Percentiles rank a stretch among this genome's conserved stretches.
phyloP scores from a whole-genome alignment of 441 rosid species.

The Gossypium schwendimanii region DNA sequence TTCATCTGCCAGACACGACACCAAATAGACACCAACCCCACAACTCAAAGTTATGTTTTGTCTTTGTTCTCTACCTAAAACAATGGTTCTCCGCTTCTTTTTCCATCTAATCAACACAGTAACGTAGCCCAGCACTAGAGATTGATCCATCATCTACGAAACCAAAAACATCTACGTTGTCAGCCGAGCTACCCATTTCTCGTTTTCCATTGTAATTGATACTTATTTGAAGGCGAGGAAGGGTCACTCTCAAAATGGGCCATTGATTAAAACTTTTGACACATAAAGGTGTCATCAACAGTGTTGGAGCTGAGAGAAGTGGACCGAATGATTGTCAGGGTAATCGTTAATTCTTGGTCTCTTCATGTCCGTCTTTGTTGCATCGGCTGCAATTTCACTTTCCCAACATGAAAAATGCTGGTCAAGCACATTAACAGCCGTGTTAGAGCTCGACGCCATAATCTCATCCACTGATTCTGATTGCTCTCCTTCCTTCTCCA shows the following conservation, averaged over 20 bases:
- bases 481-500: conserved; percentile 30
- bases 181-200: background rate
- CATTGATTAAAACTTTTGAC: conserved; percentile 10
- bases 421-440: conserved; percentile 59
- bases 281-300: conserved; percentile 7
- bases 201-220: background rate
- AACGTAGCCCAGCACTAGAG: too few species aligned
- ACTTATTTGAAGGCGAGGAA: conserved; percentile 5
- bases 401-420: conserved; percentile 41
- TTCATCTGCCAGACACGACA: conserved; percentile 15
- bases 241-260: conserved; percentile 34
- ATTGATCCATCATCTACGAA: too few species aligned
- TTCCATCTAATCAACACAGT: too few species aligned
- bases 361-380: conserved; percentile 24
- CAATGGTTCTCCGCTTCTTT: too few species aligned
- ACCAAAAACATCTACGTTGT: conserved; percentile 15
- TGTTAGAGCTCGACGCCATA: conserved; percentile 31
- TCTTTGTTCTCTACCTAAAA: too few species aligned
- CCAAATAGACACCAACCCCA: too few species aligned
- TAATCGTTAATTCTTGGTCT: conserved; percentile 30
- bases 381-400: conserved; percentile 29
- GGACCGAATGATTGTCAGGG: conserved; percentile 16
- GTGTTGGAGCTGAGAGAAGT: conserved; percentile 21
- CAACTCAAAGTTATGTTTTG: too few species aligned
- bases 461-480: conserved; percentile 24